Base-by-base conservation (phyloP, 805 yeast genomes). In the Hanseniaspora jakobsenii region DNA sequence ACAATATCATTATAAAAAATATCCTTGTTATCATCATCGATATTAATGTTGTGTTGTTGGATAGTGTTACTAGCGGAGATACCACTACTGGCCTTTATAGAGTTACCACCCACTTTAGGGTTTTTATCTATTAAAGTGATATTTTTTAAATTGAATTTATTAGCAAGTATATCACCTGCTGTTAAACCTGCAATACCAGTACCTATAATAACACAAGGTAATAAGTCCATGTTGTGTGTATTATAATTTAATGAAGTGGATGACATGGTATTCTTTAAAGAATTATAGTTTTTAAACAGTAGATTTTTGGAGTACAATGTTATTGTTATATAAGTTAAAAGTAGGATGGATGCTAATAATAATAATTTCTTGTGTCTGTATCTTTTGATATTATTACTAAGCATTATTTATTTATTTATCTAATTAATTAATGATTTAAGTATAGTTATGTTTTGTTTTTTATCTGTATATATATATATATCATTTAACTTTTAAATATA, bases 21-120 rank as follows among this genome's bases (percentile, higher is more conserved):
- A 18, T 72, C 72, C 3, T 72, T 72, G 1, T 75, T 63, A 55
- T 83, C 94, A 10, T 40, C 32, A 13, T 30, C 17, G 10, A 46
- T 46, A 4, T 26, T n/a, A 6, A 34, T 17, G 3, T 27, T 17
- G 26, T 64, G 56, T 56, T 81, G 94, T 4, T 80, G 73, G 14
- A 70, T 55, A 0, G 93, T 78, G 29, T 69, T 63, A 0, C 82
- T 78, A n/a, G 91, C 94, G 55, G 74, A 75, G 44, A 75, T 75
- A 18, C 81, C 81, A 19, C 77, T 70, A 3, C 78, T 72, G 0
- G 81, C 81, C 56, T 73, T 75, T 44, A 68, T 66, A 2, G 79
- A 74, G 50, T 75, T 75, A 6, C 80, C 79, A 24, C 81, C 81
- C 27, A 72, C 54, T 23, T 62, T 61, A 12, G 58, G 59, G 0